phyloP scores from a whole-genome alignment of 176 grass and related monocot genomes.

The Hordeum marinum region DNA sequence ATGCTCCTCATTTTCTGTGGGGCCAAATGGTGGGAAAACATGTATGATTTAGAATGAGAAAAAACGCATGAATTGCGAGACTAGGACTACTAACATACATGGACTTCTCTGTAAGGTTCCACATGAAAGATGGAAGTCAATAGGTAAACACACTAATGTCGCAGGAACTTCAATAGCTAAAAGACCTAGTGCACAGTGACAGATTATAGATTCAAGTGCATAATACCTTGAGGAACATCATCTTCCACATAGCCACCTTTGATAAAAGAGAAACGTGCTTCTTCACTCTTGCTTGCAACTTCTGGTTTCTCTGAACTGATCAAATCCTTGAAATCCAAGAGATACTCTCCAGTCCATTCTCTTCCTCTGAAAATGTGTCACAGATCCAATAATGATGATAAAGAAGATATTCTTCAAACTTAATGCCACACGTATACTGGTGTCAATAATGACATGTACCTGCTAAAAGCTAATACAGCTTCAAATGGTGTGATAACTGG shows the following conservation, averaged over 20 bases:
- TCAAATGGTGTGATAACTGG: slow-evolving; percentile 97
- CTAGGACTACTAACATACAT: background rate
- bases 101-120: background rate
- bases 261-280: slow-evolving; percentile 96
- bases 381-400: background rate
- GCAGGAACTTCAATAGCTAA: background rate
- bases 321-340: slow-evolving; percentile 89
- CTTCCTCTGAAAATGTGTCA: slow-evolving; percentile 50
- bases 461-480: slow-evolving; percentile 87
- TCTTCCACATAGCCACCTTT: slow-evolving; percentile 87
- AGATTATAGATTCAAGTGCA: background rate
- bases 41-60: background rate
- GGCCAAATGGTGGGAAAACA: slow-evolving; percentile 1
- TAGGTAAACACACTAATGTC: background rate
- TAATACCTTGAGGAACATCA: slow-evolving; percentile 36
- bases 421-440: background rate
- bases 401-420: background rate
- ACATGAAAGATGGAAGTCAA: background rate
- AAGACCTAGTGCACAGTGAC: background rate
- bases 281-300: slow-evolving; percentile 28
- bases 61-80: background rate
- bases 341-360: slow-evolving; percentile 89
- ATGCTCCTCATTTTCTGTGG: slow-evolving; percentile 45
- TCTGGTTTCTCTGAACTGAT: slow-evolving; percentile 35
- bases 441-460: slow-evolving; percentile 33